phyloP scores from a whole-genome alignment of 2,329 filamentous ascomycete species.

The Fusarium illudens region DNA sequence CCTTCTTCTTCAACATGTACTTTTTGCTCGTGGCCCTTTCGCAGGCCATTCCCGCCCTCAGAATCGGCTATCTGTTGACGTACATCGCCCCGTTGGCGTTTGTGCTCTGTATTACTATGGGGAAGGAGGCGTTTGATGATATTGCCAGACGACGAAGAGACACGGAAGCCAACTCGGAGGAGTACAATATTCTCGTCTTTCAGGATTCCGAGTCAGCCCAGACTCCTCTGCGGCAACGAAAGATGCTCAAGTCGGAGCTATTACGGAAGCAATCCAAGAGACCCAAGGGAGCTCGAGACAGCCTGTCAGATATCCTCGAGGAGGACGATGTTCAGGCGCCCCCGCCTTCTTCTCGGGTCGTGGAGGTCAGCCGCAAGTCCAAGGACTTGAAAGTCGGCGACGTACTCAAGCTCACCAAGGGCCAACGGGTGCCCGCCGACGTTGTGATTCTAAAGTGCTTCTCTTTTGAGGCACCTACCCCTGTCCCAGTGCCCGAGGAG shows the following conservation, averaged over 20 bases:
- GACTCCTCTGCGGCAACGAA: conserved; percentile 50
- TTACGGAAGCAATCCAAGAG: conserved; percentile 45
- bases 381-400: conserved; percentile 93
- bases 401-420: conserved; percentile 90
- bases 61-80: conserved; percentile 93
- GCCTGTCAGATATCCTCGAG: conserved; percentile 72
- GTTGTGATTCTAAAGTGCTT: conserved; percentile 90
- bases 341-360: conserved; percentile 59
- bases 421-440: conserved; percentile 93
- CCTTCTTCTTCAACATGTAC: conserved; percentile 99
- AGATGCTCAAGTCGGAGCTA: conserved; percentile 55
- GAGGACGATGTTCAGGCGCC: conserved; percentile 60
- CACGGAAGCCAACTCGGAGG: conserved; percentile 92
- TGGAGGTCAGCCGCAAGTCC: conserved; percentile 81
- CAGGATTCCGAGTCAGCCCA: conserved; percentile 60
- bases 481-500: conserved; percentile 45
- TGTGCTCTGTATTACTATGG: conserved; percentile 89
- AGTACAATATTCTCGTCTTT: conserved; percentile 81
- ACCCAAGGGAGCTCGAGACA: conserved; percentile 43
- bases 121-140: conserved; percentile 96
- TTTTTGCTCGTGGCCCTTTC: conserved; percentile 95
- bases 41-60: conserved; percentile 86
- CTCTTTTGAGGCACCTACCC: conserved; percentile 59
- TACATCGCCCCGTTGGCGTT: conserved; percentile 94
- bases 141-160: conserved; percentile 86